Evolutionary conservation across 345 rosid species (phyloP).

Genomic region (Eucalyptus pauciflora): DNA sequence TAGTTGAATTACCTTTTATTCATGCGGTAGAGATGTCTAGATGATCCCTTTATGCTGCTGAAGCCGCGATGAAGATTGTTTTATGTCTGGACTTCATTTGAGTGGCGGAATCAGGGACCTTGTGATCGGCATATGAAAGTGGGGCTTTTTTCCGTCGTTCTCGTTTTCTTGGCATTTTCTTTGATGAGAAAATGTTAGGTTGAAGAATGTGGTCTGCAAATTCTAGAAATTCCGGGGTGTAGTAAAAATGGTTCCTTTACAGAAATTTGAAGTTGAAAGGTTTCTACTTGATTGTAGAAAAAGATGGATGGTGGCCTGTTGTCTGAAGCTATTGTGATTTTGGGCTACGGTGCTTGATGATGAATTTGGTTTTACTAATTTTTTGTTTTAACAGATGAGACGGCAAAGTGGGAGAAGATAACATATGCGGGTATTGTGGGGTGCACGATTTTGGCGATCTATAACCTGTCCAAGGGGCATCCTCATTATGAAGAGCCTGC

Average conservation of each 20-base stretch:
- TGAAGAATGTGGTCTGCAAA: neutral
- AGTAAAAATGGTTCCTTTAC: neutral
- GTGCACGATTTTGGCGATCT: constrained; percentile 46
- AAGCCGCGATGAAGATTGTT: neutral
- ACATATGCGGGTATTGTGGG: constrained; percentile 56
- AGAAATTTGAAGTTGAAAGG: neutral
- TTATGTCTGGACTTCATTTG: fast-evolving
- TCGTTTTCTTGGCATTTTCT: neutral
- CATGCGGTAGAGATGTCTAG: neutral
- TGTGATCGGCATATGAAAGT: neutral
- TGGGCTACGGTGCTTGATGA: neutral
- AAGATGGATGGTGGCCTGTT: neutral
- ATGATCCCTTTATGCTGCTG: neutral
- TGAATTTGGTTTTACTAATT: neutral
- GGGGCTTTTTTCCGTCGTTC: neutral
- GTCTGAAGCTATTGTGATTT: neutral
- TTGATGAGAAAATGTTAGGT: neutral
- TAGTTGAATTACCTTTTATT: neutral
- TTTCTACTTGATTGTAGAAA: neutral
- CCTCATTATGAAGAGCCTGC: constrained; percentile 80
- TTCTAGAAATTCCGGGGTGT: neutral
- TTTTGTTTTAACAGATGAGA: constrained; percentile 35
- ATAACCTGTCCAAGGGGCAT: constrained; percentile 78
- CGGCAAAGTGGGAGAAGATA: constrained; percentile 92
- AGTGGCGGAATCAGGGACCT: neutral